phyloP scores from a whole-genome alignment of 2,329 filamentous ascomycete species.

The Alternaria infectoria region DNA sequence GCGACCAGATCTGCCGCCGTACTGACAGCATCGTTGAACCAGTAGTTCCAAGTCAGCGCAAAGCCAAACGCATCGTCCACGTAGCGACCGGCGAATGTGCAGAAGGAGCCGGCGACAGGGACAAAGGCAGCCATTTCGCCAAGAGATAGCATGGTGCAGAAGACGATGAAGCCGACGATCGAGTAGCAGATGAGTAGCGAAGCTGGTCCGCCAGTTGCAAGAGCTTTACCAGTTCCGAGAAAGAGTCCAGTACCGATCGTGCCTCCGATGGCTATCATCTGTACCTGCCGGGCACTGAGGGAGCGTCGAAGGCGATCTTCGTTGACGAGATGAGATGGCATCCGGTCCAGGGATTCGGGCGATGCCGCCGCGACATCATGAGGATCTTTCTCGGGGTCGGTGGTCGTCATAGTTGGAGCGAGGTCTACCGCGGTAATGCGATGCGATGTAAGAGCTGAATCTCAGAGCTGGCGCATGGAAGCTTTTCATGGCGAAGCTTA shows the following conservation, averaged over 20 bases:
- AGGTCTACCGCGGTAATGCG: not conserved
- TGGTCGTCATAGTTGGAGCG: slow-evolving; percentile 8
- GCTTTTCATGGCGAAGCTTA: slow-evolving; percentile 32
- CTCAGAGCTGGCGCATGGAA: slow-evolving; percentile 14
- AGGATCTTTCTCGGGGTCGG: slow-evolving; percentile 24
- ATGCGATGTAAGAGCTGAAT: slow-evolving; percentile 2
- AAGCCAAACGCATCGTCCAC: slow-evolving; percentile 67
- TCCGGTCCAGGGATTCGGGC: slow-evolving; percentile 16
- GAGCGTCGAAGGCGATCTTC: slow-evolving; percentile 34
- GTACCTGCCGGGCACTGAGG: slow-evolving; percentile 57
- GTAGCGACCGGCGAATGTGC: slow-evolving; percentile 46
- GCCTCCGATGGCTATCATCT: slow-evolving; percentile 68
- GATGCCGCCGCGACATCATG: slow-evolving; percentile 14
- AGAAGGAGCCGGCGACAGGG: slow-evolving; percentile 42
- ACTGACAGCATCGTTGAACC: slow-evolving; percentile 40
- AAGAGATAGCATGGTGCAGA: slow-evolving; percentile 45
- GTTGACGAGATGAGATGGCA: slow-evolving; percentile 21
- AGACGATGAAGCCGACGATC: slow-evolving; percentile 40
- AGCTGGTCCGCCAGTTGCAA: slow-evolving; percentile 54
- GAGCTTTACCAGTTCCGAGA: slow-evolving; percentile 62
- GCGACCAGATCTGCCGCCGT: slow-evolving; percentile 46
- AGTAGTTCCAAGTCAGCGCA: slow-evolving; percentile 42
- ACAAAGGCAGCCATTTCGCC: slow-evolving; percentile 49
- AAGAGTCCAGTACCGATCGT: slow-evolving; percentile 68
- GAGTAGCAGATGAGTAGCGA: slow-evolving; percentile 47